These are phyloP conservation scores for Thelephora terrestris DNA, from an alignment of 1,284 basidiomycete species.

Conservation along the genomic window DNA sequence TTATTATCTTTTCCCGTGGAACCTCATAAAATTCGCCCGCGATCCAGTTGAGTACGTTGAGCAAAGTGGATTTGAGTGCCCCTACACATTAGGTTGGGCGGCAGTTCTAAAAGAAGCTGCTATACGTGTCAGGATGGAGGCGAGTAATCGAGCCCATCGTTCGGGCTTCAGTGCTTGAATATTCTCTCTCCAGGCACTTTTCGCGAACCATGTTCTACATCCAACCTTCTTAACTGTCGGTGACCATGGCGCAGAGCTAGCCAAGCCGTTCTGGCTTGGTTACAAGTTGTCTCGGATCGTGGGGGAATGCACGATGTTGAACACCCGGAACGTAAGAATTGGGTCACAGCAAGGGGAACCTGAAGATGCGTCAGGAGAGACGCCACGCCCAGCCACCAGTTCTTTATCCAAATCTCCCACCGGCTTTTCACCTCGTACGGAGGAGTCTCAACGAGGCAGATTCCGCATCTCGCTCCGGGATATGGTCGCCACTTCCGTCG, in stretches of 20 bases:
- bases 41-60: slow-evolving; percentile 54
- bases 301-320: slow-evolving; percentile 63
- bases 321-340: slow-evolving; percentile 45
- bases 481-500: slow-evolving; percentile 59
- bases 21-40: slow-evolving; percentile 67
- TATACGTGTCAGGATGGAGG: not conserved
- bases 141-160: not conserved
- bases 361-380: not conserved
- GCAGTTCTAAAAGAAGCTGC: slow-evolving; percentile 49
- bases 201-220: slow-evolving; percentile 68
- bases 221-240: slow-evolving; percentile 55
- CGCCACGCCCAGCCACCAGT: not conserved
- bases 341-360: slow-evolving; percentile 24
- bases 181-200: slow-evolving; percentile 38
- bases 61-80: slow-evolving; percentile 36
- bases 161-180: slow-evolving; percentile 5
- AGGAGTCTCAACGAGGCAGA: slow-evolving; percentile 11
- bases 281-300: slow-evolving; percentile 60
- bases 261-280: slow-evolving; percentile 52
- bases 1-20: slow-evolving; percentile 85
- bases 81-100: slow-evolving; percentile 55
- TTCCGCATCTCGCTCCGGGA: slow-evolving; percentile 53
- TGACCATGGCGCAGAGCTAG: slow-evolving; percentile 54
- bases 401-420: not conserved
- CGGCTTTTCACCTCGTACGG: not conserved